Base-by-base conservation (phyloP, 208 protist genomes). In the Wallacemonas sp. region DNA sequence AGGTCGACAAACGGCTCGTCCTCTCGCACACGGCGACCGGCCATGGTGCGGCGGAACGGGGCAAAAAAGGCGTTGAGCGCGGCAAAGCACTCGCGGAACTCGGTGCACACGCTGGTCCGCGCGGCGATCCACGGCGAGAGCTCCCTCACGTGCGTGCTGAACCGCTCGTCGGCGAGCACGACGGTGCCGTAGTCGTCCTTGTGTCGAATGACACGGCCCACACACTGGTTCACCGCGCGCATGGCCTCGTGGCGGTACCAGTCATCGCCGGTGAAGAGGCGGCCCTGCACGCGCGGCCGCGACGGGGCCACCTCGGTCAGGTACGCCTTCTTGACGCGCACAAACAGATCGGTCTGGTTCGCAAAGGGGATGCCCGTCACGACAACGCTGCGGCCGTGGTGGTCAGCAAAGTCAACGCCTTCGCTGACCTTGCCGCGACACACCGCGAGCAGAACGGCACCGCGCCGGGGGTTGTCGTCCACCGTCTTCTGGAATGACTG, bases 381-480 rank as follows among this genome's bases (percentile, higher is more conserved):
- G 1, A 99, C 61, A 0, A 99, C 98, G 32, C 93, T 98, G 7
- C 98, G 87, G 26, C 92, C 97, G 70, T 98, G 89, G 23, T 87
- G 39, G 70, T 99, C 96, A 18, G 94, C 84, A 70, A 99, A 99
- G 74, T 99, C 97, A n/a, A 99, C 70, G 26, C 98, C 98, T 75
- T 99, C 98, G 68, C 94, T 98, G 25, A 99, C 82, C 69, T 98
- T 99, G 29, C 98, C 98, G n/a, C 98, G 84, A 61, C 96, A 98
- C 1, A 99, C 97, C 2, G 97, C 98, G 42, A 99, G 88, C 8
- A 99, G 87, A 11, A 98, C 71, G 3, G 98, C 97, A 0, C 97
- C 97, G 18, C 76, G 67, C 5, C 65, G 41, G 12, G 77, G 78
- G 1, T 46, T 57, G 23, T 32, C 41, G 50, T 92, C 84, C 31